These are phyloP conservation scores for Noccaea bulbosa DNA, from an alignment of 345 rosid species.

Conservation along the genomic window DNA sequence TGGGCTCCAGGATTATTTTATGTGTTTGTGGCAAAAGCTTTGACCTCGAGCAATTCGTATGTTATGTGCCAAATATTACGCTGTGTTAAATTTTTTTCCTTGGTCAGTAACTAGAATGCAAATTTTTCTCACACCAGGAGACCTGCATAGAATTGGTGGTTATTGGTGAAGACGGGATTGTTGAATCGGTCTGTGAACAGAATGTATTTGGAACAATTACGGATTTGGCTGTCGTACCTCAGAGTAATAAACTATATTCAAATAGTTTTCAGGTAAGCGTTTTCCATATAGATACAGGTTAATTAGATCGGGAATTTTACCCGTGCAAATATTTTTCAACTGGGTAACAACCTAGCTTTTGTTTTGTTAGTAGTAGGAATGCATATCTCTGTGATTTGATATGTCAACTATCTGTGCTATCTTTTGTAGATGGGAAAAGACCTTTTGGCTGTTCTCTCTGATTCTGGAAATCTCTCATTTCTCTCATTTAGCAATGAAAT, in stretches of 20 bases:
- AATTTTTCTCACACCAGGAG: conserved; percentile 57
- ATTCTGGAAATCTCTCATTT: conserved; percentile 98
- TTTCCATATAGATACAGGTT: conserved; percentile 7
- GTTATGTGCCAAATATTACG: conserved; percentile 13
- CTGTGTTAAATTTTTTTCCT: conserved; percentile 1
- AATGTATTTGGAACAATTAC: conserved; percentile 82
- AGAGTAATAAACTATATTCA: conserved; percentile 55
- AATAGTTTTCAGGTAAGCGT: conserved; percentile 58
- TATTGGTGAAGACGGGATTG: conserved; percentile 77
- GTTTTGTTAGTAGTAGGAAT: conserved; percentile 23
- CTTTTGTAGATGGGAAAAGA: conserved; percentile 74
- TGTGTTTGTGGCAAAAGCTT: conserved; percentile 13
- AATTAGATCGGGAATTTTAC: conserved; percentile 8
- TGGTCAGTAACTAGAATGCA: conserved; percentile 21
- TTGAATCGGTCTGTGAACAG: conserved; percentile 82
- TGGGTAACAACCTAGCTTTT: conserved; percentile 23
- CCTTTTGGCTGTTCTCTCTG: conserved; percentile 84
- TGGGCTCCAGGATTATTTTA: conserved; percentile 5
- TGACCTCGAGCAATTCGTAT: conserved; percentile 3
- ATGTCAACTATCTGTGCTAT: conserved; percentile 32
- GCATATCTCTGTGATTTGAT: conserved; percentile 20
- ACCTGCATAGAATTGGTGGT: conserved; percentile 87
- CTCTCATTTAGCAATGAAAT: conserved; percentile 91
- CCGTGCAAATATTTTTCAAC: conserved; percentile 9
- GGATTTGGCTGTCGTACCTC: conserved; percentile 80